These are phyloP conservation scores for Saturnispora quitensis DNA, from an alignment of 805 yeast genomes.

Conservation along the genomic window DNA sequence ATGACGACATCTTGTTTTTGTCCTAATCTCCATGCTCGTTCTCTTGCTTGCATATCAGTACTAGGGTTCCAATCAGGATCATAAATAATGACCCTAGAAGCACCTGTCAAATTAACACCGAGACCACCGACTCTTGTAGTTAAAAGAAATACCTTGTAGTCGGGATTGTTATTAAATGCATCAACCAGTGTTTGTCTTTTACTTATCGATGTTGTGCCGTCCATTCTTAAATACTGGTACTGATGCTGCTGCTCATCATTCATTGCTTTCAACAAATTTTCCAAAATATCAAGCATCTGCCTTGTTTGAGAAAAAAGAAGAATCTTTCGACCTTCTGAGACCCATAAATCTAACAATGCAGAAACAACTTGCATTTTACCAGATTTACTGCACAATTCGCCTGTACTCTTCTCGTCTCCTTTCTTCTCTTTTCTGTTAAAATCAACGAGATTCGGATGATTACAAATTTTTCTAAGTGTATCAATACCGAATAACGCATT, in stretches of 20 bases:
- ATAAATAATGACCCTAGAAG: constrained; percentile 84
- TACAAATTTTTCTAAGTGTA: constrained; percentile 82
- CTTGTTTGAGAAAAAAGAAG: constrained; percentile 86
- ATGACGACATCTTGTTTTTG: constrained; percentile 88
- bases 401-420: constrained; percentile 10
- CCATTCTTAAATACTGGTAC: constrained; percentile 72
- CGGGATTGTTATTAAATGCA: constrained; percentile 54
- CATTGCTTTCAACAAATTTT: constrained; percentile 46
- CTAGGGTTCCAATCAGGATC: constrained; percentile 99
- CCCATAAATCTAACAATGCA: constrained; percentile 70
- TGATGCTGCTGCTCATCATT: constrained; percentile 20
- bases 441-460: constrained; percentile 82
- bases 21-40: constrained; percentile 94
- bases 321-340: constrained; percentile 63
- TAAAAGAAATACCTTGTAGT: constrained; percentile 58
- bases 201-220: constrained; percentile 80
- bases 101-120: constrained; percentile 91
- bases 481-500: constrained; percentile 88
- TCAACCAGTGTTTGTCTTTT: constrained; percentile 76
- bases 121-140: constrained; percentile 96
- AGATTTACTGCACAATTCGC: constrained; percentile 41
- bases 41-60: constrained; percentile 94
- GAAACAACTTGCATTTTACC: constrained; percentile 90
- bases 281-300: constrained; percentile 87
- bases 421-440: constrained; percentile 29